A percentile compares a stretch with the other conserved stretches of the same genome.
Conservation (phyloP, 1,284 basidiomycete species). For the Cutaneotrichosporon cavernicola region DNA sequence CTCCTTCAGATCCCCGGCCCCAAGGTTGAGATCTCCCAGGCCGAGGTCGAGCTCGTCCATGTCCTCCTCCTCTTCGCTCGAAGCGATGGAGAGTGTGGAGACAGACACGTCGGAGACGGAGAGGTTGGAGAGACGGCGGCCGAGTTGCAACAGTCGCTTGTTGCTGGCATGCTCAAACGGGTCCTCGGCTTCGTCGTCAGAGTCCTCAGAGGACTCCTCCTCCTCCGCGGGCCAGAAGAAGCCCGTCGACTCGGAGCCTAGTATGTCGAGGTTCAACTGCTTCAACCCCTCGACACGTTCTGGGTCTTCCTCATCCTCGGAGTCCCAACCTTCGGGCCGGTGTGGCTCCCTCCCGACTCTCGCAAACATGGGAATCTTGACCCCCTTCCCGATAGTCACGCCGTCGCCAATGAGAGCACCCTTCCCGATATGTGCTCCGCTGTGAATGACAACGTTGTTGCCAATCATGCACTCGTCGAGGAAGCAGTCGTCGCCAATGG, state of each 20-base stretch:
- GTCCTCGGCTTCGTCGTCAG: constrained; percentile 48
- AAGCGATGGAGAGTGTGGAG: constrained; percentile 51
- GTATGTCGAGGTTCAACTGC: constrained; percentile 29
- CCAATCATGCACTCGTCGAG: constrained; percentile 69
- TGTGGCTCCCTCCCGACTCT: constrained; percentile 73
- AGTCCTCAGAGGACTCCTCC: constrained; percentile 41
- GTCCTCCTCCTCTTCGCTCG: constrained; percentile 38
- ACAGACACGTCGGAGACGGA: constrained; percentile 35
- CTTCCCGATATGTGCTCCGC: constrained; percentile 55
- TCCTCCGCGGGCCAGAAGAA: constrained; percentile 54
- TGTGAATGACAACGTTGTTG: constrained; percentile 49
- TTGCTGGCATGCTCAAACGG: constrained; percentile 53
- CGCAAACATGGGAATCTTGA: constrained; percentile 67
- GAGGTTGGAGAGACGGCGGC: constrained; percentile 44
- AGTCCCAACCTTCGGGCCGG: constrained; percentile 67
- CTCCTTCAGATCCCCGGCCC: constrained; percentile 36
- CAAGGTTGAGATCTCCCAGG: constrained; percentile 31
- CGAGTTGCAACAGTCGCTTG: constrained; percentile 49
- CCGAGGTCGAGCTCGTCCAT: constrained; percentile 24
- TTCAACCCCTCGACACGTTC: constrained; percentile 45
- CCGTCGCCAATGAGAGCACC: constrained; percentile 64
- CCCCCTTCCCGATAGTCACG: constrained; percentile 69
- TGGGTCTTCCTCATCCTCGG: constrained; percentile 57
- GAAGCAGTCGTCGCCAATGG: constrained; percentile 71
- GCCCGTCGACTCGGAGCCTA: constrained; percentile 47